Percentiles rank a stretch among this genome's conserved stretches.
phyloP scores from a whole-genome alignment of 2,329 filamentous ascomycete genomes.

The Colletotrichum echinochloae region DNA sequence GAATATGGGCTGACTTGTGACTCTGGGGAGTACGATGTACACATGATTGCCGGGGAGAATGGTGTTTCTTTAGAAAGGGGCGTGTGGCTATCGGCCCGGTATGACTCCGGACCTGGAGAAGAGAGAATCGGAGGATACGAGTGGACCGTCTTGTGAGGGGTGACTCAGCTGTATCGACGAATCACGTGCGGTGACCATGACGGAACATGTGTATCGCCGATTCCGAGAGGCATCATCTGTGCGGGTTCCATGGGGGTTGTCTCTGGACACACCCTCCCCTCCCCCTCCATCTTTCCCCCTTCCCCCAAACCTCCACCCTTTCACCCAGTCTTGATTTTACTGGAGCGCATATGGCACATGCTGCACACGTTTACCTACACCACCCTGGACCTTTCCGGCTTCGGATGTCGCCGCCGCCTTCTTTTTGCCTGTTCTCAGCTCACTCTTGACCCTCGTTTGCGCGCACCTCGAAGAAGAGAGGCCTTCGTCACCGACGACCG shows the following conservation, averaged over 20 bases:
- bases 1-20: conserved; percentile 39
- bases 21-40: conserved; percentile 11
- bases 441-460: not conserved
- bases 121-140: not conserved
- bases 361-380: conserved; percentile 1
- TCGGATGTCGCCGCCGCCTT: conserved; percentile 19
- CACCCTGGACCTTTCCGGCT: conserved; percentile 18
- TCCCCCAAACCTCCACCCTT: not conserved
- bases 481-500: conserved; percentile 7
- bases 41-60: conserved; percentile 1
- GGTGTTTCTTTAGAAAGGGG: no score
- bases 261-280: not conserved
- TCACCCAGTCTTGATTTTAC: conserved; percentile 13
- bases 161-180: not conserved
- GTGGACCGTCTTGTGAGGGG: conserved; percentile 25
- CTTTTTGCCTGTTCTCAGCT: conserved; percentile 3
- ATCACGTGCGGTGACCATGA: conserved; percentile 17
- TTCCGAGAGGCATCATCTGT: not conserved
- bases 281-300: not conserved
- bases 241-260: not conserved
- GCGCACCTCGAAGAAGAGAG: not conserved
- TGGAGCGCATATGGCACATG: conserved; percentile 30
- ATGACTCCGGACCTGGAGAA: conserved; percentile 24
- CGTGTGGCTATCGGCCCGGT: conserved; percentile 3
- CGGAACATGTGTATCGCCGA: conserved; percentile 3